Conservation (phyloP, 257 asterid genomes). For the Vinca minor region DNA sequence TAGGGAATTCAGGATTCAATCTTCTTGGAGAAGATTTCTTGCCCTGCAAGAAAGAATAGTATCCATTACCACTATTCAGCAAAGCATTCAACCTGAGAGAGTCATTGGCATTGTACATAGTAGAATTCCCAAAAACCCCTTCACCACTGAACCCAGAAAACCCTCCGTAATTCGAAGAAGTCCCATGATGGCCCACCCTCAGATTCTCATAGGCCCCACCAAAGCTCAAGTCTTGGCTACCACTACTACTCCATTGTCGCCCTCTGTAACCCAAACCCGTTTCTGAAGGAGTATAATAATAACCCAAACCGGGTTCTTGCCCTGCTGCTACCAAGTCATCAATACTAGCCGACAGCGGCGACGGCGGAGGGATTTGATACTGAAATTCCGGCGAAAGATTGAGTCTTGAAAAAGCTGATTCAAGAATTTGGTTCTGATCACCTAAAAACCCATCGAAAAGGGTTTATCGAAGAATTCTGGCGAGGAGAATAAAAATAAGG, state of each 20-base stretch:
- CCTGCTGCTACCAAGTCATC: slow-evolving; percentile 1
- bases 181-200: slow-evolving; percentile 41
- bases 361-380: slow-evolving; percentile 18
- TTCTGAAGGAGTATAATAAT: neutral
- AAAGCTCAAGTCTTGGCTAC: slow-evolving; percentile 9
- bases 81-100: slow-evolving; percentile 3
- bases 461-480: slow-evolving; percentile 9
- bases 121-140: slow-evolving; percentile 2
- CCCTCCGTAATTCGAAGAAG: neutral
- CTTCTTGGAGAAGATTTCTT: slow-evolving; percentile 28
- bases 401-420: slow-evolving; percentile 37
- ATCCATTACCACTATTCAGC: neutral
- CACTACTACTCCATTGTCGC: slow-evolving; percentile 6
- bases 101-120: neutral
- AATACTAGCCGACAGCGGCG: slow-evolving; percentile 12
- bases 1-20: slow-evolving; percentile 12
- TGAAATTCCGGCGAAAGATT: slow-evolving; percentile 23
- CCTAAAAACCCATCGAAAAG: neutral
- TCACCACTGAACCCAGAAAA: neutral
- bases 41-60: slow-evolving; percentile 56
- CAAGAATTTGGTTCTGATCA: slow-evolving; percentile 26
- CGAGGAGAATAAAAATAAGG: neutral
- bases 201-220: slow-evolving; percentile 40
- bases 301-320: slow-evolving; percentile 2
- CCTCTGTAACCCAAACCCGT: slow-evolving; percentile 8